phyloP scores from a whole-genome alignment of 2,329 filamentous ascomycete species.

The Colletotrichum acutatum region DNA sequence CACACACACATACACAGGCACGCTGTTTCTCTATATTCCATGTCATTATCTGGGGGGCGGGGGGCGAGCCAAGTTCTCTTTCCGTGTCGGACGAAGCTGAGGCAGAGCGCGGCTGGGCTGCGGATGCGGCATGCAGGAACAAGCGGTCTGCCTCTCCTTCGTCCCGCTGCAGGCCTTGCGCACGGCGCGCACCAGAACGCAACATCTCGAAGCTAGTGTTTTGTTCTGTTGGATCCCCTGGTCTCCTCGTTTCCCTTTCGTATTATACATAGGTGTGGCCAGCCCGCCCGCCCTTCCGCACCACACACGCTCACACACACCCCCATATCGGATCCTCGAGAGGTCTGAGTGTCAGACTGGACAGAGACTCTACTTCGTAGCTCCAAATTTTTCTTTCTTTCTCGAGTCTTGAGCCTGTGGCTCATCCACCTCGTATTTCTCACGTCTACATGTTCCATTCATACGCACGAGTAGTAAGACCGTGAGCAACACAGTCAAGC shows the following conservation, averaged over 20 bases:
- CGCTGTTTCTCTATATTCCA: background rate
- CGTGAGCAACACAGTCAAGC: background rate
- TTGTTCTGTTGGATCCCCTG: slow-evolving; percentile 16
- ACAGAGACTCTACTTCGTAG: background rate
- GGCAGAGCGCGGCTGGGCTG: slow-evolving; percentile 6
- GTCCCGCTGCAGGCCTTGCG: slow-evolving; percentile 16
- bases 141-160: background rate
- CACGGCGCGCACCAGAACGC: slow-evolving; percentile 16
- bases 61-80: slow-evolving; percentile 3
- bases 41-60: slow-evolving; percentile 3
- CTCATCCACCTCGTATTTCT: background rate
- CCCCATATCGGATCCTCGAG: background rate
- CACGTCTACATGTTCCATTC: background rate
- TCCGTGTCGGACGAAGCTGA: slow-evolving; percentile 31
- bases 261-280: slow-evolving; percentile 19
- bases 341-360: background rate
- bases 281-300: slow-evolving; percentile 3
- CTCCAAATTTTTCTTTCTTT: background rate
- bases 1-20: background rate
- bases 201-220: slow-evolving; percentile 26
- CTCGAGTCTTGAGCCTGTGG: background rate
- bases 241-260: slow-evolving; percentile 12
- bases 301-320: background rate
- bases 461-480: background rate
- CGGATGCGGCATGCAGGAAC: slow-evolving; percentile 10